Evolutionary conservation across 768 basidiomycete genomes (phyloP), one percentile per base, ranked within the genome.

Genomic region (Strobilomyces echinocephalus): DNA sequence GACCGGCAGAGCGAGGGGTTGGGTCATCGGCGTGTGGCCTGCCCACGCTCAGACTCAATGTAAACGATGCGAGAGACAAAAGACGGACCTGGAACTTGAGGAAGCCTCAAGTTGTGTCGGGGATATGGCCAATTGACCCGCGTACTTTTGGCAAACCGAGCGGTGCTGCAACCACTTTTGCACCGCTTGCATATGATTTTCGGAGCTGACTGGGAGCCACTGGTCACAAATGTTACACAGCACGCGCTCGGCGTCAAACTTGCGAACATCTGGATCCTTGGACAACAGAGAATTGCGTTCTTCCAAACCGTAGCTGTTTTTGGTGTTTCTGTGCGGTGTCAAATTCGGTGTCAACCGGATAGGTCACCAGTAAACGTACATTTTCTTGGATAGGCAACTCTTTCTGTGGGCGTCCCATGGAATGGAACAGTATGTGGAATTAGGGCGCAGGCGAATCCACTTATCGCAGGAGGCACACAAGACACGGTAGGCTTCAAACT

Each of bases 331-430:
- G 57, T 30, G 48, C 35, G 30, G 52, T 20, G 53, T 50, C 50
- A 54, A 59, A 48, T 47, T 52, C 28, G 42, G 42, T 50, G 51
- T 44, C 9, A 46, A 28, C 47, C 41, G 50, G 43, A 55, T 31
- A 49, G 54, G 28, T 38, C 7, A 49, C 20, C 41, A 47, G 60
- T 54, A 36, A 40, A 36, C 83, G 55, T 64, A 86, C 87, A 82
- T 78, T 68, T 87, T 87, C 73, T 87, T 89, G 1, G 86, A 82
- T 43, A 91, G 70, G 69, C 88, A 90, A 64, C 85, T 87, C 73
- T 88, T 90, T 39, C 88, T 74, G 63, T 91, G 88, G 4, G 88
- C 88, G 64, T 90, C 87, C 88, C 88, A 91, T 0, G 88, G 88
- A 50, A 91, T 90, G n/a, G 83, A 86, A 63, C 88, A 91, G 61